A percentile compares a stretch with the other conserved stretches of the same genome.
Evolutionary conservation across 352 stramenopile genomes (phyloP).

Genomic region (Phytophthora litchii): DNA sequence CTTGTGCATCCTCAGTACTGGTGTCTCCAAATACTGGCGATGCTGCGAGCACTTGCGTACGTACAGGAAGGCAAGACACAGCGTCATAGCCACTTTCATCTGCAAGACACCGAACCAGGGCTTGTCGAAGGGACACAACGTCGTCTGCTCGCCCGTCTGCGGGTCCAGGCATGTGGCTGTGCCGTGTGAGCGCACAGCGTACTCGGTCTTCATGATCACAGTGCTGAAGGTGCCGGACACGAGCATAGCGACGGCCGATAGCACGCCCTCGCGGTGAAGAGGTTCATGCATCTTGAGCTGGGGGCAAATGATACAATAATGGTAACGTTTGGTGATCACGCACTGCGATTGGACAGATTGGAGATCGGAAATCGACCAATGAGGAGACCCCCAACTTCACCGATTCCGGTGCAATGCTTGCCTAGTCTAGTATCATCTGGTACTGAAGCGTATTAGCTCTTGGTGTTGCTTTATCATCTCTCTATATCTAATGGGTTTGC

Average conservation of each 20-base stretch:
- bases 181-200: slow-evolving; percentile 62
- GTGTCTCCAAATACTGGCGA: slow-evolving; percentile 71
- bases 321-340: slow-evolving; percentile 1
- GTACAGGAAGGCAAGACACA: slow-evolving; percentile 82
- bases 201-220: slow-evolving; percentile 88
- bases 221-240: slow-evolving; percentile 86
- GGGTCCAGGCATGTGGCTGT: slow-evolving; percentile 60
- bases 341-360: slow-evolving; percentile 5
- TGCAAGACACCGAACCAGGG: slow-evolving; percentile 87
- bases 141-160: slow-evolving; percentile 41
- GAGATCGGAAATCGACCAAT: slow-evolving; percentile 3
- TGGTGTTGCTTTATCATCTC: too few relatives aligned
- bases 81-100: slow-evolving; percentile 86
- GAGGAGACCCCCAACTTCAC: slow-evolving; percentile 10
- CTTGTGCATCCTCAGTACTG: slow-evolving; percentile 69
- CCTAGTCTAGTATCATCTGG: too few relatives aligned
- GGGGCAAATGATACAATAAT: slow-evolving; percentile 16
- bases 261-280: slow-evolving; percentile 43
- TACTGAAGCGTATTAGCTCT: too few relatives aligned
- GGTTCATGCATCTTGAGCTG: slow-evolving; percentile 26
- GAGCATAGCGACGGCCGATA: slow-evolving; percentile 74
- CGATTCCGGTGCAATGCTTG: too few relatives aligned
- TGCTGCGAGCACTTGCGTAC: slow-evolving; percentile 60
- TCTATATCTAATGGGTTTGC: too few relatives aligned
- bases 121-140: slow-evolving; percentile 82